phyloP scores from a whole-genome alignment of 2,329 filamentous ascomycete species.

The Proliferodiscus dingleyae region DNA sequence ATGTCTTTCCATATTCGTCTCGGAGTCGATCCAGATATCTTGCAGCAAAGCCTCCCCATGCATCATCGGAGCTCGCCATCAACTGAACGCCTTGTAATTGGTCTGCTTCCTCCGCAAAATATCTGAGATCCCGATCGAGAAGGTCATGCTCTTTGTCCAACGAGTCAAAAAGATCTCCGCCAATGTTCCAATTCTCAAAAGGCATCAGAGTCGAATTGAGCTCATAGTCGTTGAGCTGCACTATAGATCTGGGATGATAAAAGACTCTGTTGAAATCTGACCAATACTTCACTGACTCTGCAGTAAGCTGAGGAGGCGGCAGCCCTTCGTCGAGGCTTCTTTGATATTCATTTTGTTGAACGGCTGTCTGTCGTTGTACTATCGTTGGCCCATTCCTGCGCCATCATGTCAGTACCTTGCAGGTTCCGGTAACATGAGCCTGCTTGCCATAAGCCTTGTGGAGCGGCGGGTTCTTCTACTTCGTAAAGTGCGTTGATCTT shows the following conservation, averaged over 20 bases:
- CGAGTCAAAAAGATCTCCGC: slow-evolving; percentile 68
- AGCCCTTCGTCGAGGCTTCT: slow-evolving; percentile 69
- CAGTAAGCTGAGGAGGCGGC: slow-evolving; percentile 57
- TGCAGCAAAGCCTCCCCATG: slow-evolving; percentile 74
- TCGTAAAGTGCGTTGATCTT: slow-evolving; percentile 83
- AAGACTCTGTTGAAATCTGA: slow-evolving; percentile 92
- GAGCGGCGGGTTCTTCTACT: slow-evolving; percentile 29
- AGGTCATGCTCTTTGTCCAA: slow-evolving; percentile 79
- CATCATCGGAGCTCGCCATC: slow-evolving; percentile 67
- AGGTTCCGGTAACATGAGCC: background rate
- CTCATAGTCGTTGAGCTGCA: slow-evolving; percentile 85
- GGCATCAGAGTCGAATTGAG: slow-evolving; percentile 74
- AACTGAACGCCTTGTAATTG: slow-evolving; percentile 84
- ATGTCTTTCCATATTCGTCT: slow-evolving; percentile 87
- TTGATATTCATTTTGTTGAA: slow-evolving; percentile 72
- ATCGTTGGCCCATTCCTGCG: slow-evolving; percentile 61
- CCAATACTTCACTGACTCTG: slow-evolving; percentile 83
- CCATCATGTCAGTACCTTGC: slow-evolving; percentile 6
- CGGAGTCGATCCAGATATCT: slow-evolving; percentile 71
- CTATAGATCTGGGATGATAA: slow-evolving; percentile 81
- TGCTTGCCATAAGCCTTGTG: slow-evolving; percentile 37
- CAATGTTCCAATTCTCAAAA: slow-evolving; percentile 71
- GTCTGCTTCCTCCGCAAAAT: slow-evolving; percentile 90
- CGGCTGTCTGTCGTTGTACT: slow-evolving; percentile 62
- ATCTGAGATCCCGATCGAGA: slow-evolving; percentile 82